Base-by-base conservation (phyloP, 805 yeast genomes). In the Wickerhamomyces canadensis region DNA sequence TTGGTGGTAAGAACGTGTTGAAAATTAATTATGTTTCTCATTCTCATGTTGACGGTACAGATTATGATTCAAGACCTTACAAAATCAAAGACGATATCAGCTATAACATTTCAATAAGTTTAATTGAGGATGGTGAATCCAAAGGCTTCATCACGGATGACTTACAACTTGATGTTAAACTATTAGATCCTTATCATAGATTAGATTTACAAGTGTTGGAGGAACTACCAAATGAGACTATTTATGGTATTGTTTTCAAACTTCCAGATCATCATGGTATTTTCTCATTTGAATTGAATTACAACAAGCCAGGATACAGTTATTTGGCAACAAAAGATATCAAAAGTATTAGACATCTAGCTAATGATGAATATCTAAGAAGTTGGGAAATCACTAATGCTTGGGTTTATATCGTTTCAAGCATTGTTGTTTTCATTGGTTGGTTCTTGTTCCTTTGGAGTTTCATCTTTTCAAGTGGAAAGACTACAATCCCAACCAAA, bases 181-280 rank as follows among this genome's bases (percentile, higher is more conserved):
- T 93, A 91, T 74, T 93, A 45, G 98, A 93, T 58, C 98, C 99
- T 30, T 93, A 91, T 67, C 88, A 88, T 57, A 78, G 98, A 55
- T 57, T 91, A 40, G 78, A 72, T 43, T 64, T 93, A 52, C 49
- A 59, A 15, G 68, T 72, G 21, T 55, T 66, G 9, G 58, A 65
- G 3, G 37, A 53, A 2, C 58, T 51, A 7, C 62, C 63, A 22
- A 64, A 63, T 11, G 54, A 51, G 3, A 60, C 65, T 5, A 60
- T 70, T n/a, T 80, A 78, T 52, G 53, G 70, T 27, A 64, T 57
- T 33, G 57, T 65, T 15, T 87, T 93, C 61, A 72, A 71, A 33
- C 62, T 87, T 27, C 99, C 99, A 17, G 97, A 91, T 60, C 96
- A 88, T 54, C 96, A 93, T 61, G 99, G 99, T 40, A 84, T 93